A percentile compares a stretch with the other conserved stretches of the same genome.
These are phyloP conservation scores for Tympanopsis confertula DNA, from an alignment of 2,329 filamentous ascomycete species.

Conservation along the genomic window DNA sequence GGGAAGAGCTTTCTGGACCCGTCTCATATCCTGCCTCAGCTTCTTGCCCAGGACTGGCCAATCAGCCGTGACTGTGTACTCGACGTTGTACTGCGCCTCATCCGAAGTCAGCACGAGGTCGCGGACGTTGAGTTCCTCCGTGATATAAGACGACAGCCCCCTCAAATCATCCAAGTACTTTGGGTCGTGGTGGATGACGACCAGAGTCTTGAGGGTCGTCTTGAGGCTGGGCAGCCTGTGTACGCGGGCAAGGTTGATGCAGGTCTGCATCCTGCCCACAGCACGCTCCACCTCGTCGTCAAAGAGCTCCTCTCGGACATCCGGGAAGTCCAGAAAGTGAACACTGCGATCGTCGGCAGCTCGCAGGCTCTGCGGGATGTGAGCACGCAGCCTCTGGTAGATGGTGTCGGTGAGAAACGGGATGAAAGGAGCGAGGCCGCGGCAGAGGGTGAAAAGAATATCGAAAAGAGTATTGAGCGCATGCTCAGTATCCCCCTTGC, in stretches of 20 bases:
- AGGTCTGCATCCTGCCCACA: conserved; percentile 83
- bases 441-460: conserved; percentile 77
- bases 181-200: conserved; percentile 75
- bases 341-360: conserved; percentile 71
- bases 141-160: conserved; percentile 77
- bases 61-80: conserved; percentile 80
- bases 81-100: conserved; percentile 81
- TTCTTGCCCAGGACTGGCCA: conserved; percentile 95
- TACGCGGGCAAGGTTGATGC: conserved; percentile 81
- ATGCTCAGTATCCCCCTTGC: conserved; percentile 76
- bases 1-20: conserved; percentile 83
- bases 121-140: conserved; percentile 81
- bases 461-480: conserved; percentile 91
- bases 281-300: conserved; percentile 75
- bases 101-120: conserved; percentile 76
- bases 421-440: conserved; percentile 84
- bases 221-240: conserved; percentile 84
- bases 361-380: conserved; percentile 63
- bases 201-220: conserved; percentile 76
- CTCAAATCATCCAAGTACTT: conserved; percentile 79
- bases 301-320: conserved; percentile 79
- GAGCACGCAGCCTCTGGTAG: conserved; percentile 70
- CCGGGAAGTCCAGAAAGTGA: conserved; percentile 84
- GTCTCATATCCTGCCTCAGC: conserved; percentile 84
- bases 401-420: conserved; percentile 94